These are phyloP conservation scores for Metschnikowia lochheadii DNA, from an alignment of 805 yeast genomes.

Conservation along the genomic window DNA sequence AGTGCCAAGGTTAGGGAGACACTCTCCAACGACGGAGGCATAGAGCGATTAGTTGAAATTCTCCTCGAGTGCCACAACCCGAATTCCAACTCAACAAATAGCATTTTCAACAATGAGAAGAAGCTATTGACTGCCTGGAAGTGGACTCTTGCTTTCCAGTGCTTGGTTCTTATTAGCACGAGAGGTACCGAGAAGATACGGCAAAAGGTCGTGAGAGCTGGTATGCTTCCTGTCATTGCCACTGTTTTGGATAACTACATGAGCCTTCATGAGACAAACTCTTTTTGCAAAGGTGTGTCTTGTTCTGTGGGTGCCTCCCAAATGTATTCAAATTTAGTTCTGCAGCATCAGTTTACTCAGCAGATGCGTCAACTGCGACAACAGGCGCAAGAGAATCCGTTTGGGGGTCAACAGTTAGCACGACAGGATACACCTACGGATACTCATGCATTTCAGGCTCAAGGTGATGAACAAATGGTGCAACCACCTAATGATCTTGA, in stretches of 20 bases:
- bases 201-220: slow-evolving; percentile 84
- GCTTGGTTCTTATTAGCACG: slow-evolving; percentile 85
- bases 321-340: slow-evolving; percentile 5
- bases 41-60: slow-evolving; percentile 82
- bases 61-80: slow-evolving; percentile 68
- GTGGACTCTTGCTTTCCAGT: slow-evolving; percentile 94
- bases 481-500: slow-evolving; percentile 1
- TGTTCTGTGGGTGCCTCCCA: not conserved
- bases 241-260: slow-evolving; percentile 88
- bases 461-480: not conserved
- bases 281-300: slow-evolving; percentile 14
- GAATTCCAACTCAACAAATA: slow-evolving; percentile 27
- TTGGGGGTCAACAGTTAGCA: not conserved
- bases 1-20: slow-evolving; percentile 90
- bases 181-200: slow-evolving; percentile 87
- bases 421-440: not conserved
- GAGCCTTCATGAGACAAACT: slow-evolving; percentile 37
- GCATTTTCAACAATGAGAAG: slow-evolving; percentile 34
- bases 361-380: slow-evolving; percentile 3
- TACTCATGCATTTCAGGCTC: not conserved
- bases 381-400: slow-evolving; percentile 1
- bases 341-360: not conserved
- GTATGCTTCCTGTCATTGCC: slow-evolving; percentile 84
- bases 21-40: slow-evolving; percentile 82
- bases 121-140: slow-evolving; percentile 83